Evolutionary conservation across 73 alveolate species (phyloP).

Genomic region (Paramecium primaurelia): DNA sequence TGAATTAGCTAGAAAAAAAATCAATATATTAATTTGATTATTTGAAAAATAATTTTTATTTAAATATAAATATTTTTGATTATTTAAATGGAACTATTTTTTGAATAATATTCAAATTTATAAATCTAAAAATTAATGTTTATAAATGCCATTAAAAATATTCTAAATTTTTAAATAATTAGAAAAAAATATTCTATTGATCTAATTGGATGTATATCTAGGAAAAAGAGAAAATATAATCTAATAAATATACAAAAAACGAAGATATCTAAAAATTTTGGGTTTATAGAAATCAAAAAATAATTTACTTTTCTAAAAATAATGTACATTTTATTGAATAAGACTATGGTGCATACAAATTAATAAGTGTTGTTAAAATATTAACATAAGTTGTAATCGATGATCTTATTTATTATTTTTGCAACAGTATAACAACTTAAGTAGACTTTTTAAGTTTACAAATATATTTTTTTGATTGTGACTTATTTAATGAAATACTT

Average conservation of each 20-base stretch:
- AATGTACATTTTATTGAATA: neutral
- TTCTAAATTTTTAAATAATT: no score
- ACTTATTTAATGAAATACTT: neutral
- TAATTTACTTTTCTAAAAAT: no score
- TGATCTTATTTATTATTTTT: neutral
- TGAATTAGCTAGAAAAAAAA: conserved; percentile 86
- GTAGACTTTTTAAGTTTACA: neutral
- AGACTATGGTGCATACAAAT: neutral
- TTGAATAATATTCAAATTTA: no score
- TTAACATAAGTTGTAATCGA: no score
- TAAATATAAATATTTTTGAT: neutral
- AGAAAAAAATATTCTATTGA: neutral
- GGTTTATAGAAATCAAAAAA: neutral
- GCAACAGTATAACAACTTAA: neutral
- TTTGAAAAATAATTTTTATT: neutral
- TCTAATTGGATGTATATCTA: no score
- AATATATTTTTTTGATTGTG: neutral
- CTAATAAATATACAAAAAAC: neutral
- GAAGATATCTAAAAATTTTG: no score
- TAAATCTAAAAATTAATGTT: no score
- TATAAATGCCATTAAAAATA: no score
- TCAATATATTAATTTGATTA: conserved; percentile 43
- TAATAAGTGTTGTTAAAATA: neutral
- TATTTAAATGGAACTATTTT: no score
- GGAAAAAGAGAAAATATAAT: neutral